Conservation (phyloP, 2,329 filamentous ascomycete genomes). For the Diaporthe vexans region DNA sequence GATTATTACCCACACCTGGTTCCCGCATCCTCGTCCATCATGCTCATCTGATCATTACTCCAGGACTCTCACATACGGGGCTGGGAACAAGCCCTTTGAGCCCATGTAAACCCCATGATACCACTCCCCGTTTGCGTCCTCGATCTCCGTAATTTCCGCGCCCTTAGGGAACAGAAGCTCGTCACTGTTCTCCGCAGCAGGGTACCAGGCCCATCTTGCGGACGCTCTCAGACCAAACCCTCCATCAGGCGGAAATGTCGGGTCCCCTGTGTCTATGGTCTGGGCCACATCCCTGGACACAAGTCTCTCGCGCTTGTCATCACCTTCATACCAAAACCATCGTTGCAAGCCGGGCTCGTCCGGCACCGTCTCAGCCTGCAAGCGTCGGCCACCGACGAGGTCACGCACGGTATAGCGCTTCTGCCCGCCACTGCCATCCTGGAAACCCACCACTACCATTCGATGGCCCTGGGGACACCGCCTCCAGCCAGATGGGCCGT, state of each 20-base stretch:
- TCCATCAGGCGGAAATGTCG: constrained; percentile 79
- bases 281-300: constrained; percentile 66
- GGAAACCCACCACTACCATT: constrained; percentile 85
- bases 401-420: constrained; percentile 78
- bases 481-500: constrained; percentile 86
- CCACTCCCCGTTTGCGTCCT: constrained; percentile 94
- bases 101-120: constrained; percentile 90
- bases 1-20: neutral
- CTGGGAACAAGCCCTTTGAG: constrained; percentile 82
- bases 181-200: constrained; percentile 73
- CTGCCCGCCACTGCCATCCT: constrained; percentile 75
- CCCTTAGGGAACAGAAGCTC: constrained; percentile 88
- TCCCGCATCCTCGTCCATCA: neutral
- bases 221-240: constrained; percentile 75
- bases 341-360: constrained; percentile 57
- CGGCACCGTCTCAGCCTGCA: constrained; percentile 69
- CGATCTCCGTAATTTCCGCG: constrained; percentile 85
- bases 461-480: constrained; percentile 85
- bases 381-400: constrained; percentile 80
- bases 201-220: constrained; percentile 85
- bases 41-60: constrained; percentile 29
- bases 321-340: constrained; percentile 64
- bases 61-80: constrained; percentile 76
- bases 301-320: constrained; percentile 59
- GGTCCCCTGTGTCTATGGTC: constrained; percentile 54